Percentiles rank a stretch among this genome's conserved stretches.
Conservation (phyloP, 768 basidiomycete species). For the Leucocoprinus birnbaumii region DNA sequence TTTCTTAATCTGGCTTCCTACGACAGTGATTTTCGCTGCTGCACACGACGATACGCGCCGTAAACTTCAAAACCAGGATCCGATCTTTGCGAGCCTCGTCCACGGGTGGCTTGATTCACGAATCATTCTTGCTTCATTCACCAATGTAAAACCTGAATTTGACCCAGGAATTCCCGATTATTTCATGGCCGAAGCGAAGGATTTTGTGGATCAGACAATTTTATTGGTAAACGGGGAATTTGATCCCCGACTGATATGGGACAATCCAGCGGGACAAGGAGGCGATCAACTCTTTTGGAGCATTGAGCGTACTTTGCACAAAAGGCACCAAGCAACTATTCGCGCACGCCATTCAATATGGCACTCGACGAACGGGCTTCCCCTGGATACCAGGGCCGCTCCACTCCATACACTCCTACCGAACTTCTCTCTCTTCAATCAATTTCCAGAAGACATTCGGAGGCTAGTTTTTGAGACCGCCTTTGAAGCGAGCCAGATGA, state of each 20-base stretch:
- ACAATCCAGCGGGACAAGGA: background rate
- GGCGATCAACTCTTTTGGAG: background rate
- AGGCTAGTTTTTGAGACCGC: background rate
- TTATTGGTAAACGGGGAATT: background rate
- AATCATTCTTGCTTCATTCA: background rate
- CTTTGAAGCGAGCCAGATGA: background rate
- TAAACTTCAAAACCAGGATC: background rate
- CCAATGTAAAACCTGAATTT: background rate
- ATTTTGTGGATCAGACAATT: background rate
- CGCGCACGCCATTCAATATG: background rate
- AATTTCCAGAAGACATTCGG: background rate
- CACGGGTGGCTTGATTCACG: background rate
- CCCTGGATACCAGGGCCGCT: too few species aligned
- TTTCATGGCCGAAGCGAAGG: background rate
- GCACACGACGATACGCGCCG: background rate
- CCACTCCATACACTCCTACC: too few species aligned
- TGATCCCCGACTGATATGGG: background rate
- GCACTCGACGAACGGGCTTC: background rate
- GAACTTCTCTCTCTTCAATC: background rate
- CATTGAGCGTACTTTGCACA: background rate
- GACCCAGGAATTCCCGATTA: background rate
- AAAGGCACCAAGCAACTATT: background rate
- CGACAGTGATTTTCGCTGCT: background rate
- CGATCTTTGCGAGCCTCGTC: background rate
- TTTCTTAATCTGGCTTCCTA: background rate